A percentile compares a stretch with the other conserved stretches of the same genome.
These are phyloP conservation scores for Lotus japonicus DNA, from an alignment of 306 rosid genomes.

Conservation along the genomic window DNA sequence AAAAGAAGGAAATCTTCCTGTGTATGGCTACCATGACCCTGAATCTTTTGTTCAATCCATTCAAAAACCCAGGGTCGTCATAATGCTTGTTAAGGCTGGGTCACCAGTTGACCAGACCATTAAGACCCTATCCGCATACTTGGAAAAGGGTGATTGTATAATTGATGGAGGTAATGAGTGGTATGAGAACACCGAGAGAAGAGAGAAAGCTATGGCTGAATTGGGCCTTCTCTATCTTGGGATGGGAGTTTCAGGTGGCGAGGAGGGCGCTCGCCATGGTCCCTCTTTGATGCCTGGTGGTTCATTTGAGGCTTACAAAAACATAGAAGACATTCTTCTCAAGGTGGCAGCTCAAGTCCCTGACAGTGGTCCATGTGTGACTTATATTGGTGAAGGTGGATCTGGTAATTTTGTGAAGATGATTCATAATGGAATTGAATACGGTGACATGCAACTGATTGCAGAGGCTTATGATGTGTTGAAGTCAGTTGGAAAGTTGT, in stretches of 20 bases:
- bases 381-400: constrained; percentile 73
- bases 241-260: constrained; percentile 89
- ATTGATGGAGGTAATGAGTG: constrained; percentile 89
- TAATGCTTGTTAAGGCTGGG: constrained; percentile 86
- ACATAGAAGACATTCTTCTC: constrained; percentile 74
- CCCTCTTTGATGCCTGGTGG: constrained; percentile 95
- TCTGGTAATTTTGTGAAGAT: constrained; percentile 84
- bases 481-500: constrained; percentile 70
- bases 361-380: constrained; percentile 77
- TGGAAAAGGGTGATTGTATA: constrained; percentile 78
- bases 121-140: constrained; percentile 54
- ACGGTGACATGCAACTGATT: constrained; percentile 85
- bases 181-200: constrained; percentile 87
- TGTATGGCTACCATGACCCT: constrained; percentile 71
- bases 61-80: constrained; percentile 68
- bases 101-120: constrained; percentile 77
- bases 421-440: constrained; percentile 77
- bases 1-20: constrained; percentile 70
- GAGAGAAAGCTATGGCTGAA: constrained; percentile 59
- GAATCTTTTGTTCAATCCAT: constrained; percentile 66
- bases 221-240: constrained; percentile 75
- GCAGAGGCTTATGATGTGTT: constrained; percentile 83
- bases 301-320: constrained; percentile 59
- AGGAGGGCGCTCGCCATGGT: constrained; percentile 76
- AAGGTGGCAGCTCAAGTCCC: constrained; percentile 88